Base-by-base conservation (phyloP, 257 asterid genomes). In the Nicotiana undulata region DNA sequence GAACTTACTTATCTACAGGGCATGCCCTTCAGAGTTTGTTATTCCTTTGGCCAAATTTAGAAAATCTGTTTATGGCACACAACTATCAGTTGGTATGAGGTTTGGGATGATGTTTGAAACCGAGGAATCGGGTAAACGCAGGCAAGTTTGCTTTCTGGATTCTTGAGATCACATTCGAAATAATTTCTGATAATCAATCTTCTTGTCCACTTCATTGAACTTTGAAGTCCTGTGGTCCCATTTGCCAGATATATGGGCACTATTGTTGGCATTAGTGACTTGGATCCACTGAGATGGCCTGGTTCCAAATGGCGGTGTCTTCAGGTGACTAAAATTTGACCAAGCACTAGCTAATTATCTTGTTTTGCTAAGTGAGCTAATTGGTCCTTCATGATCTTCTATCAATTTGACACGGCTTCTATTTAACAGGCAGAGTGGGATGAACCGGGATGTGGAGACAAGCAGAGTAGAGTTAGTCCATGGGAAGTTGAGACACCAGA, bases 401-500 rank as follows among this genome's bases (percentile, higher is more conserved):
- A 37, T 68, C 32, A 68, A 28, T 26, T 32, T 80, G 51, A 67
- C 51, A 2, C 5, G 11, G 60, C 58, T 44, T 72, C 16, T 46
- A 26, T 65, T 40, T 44, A 76, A 86, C 91, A 94, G 98, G 98
- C 92, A 0, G 99, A 95, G 79, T 95, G 99, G 99, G 99, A 95
- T 65, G 99, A 95, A 85, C 94, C 97, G 16, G 98, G 98, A n/a
- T 95, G 97, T 46, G 92, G 91, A 8, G 97, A 95, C 80, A 95
- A 89, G 89, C 93, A 89, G 84, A 95, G 86, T 56, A 83, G 99
- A 89, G 99, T 95, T 53, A 84, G 91, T 85, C 99, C 99, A 6
- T 95, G 99, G 99, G 99, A 93, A 81, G 91, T 95, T 11, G 99
- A 95, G 85, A 95, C 99, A 56, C 99, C 99, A 11, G 99, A 95